Percentiles rank a stretch among this genome's conserved stretches.
These are phyloP conservation scores for Cryphonectria carpinicola DNA, from an alignment of 2,329 filamentous ascomycete genomes.

Conservation along the genomic window DNA sequence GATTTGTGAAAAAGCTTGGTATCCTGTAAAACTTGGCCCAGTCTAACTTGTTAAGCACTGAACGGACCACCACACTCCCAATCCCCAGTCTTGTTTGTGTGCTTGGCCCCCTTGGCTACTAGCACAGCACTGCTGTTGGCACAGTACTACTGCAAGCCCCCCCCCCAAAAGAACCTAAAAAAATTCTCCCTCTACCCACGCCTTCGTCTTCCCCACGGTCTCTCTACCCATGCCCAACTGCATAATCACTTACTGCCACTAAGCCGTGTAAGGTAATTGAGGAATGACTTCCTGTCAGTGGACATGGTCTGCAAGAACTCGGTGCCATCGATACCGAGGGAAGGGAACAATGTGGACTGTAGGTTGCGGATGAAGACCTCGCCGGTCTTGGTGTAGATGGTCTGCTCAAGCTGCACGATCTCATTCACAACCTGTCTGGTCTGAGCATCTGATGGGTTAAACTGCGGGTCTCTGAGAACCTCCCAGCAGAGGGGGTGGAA, in stretches of 20 bases:
- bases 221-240: background rate
- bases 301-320: slow-evolving; percentile 64
- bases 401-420: slow-evolving; percentile 84
- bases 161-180: too few species aligned
- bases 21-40: background rate
- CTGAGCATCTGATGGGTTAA: slow-evolving; percentile 85
- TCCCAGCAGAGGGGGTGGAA: slow-evolving; percentile 93
- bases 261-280: slow-evolving; percentile 62
- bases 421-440: slow-evolving; percentile 86
- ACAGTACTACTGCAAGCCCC: background rate
- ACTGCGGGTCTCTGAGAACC: slow-evolving; percentile 76
- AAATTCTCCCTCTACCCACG: background rate
- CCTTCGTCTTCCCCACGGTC: too few species aligned
- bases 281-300: slow-evolving; percentile 64
- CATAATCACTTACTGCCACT: slow-evolving; percentile 30
- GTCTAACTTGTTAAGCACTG: background rate
- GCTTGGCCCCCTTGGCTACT: background rate
- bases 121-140: background rate
- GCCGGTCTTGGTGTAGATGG: slow-evolving; percentile 88
- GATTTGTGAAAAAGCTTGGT: slow-evolving; percentile 6
- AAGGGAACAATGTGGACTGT: slow-evolving; percentile 65
- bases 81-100: background rate
- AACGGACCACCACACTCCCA: background rate
- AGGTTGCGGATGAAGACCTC: slow-evolving; percentile 75
- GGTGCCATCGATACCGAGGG: slow-evolving; percentile 64